Base-by-base conservation (phyloP, 164 flowering plant genomes). In the Vitis rotundifolia region DNA sequence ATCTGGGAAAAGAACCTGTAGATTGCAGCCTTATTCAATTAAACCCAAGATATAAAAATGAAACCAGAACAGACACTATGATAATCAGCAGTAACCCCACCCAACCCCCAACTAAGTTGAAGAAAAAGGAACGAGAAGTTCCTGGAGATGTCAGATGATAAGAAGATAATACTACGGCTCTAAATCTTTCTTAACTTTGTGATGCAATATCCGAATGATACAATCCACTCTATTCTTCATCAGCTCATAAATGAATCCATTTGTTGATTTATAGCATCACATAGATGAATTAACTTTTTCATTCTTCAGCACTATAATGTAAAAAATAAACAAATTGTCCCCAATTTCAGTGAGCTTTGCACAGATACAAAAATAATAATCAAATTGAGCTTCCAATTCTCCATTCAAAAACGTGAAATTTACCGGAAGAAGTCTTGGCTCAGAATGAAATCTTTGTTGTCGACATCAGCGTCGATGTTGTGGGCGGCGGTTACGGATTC, bases 401-500 rank as follows among this genome's bases (percentile, higher is more conserved):
- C 44, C 44, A 5, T 31, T 31, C 5, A 31, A 31, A 31, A 95
- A 19, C 97, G 92, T 49, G 98, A 91, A 68, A 91, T 4, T 61
- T 71, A 94, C 98, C 98, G 92, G 84, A 94, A 94, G 79, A 92
- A 94, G 65, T 94, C 98, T 72, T 94, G 98, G 66, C 94, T 94
- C 81, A 91, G 97, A 52, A 94, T 94, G 83, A 77, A 88, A 77
- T 87, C 88, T 48, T 73, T 87, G 31, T 90, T 90, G 9, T 87
- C 91, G 8, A 56, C 73, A 66, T 56, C 71, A 28, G 22, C 72
- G 28, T 79, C 81, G 28, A 54, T 29, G 54, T 69, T 78, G 50
- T 44, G 71, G 5, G 10, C 54, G 13, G 49, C 69, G 9, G 44
- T 31, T 31, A 4, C 44, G 11, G 82, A 70, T 7, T 82, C 87